phyloP scores from a whole-genome alignment of 2,329 filamentous ascomycete genomes.

The Blumeriella jaapii region DNA sequence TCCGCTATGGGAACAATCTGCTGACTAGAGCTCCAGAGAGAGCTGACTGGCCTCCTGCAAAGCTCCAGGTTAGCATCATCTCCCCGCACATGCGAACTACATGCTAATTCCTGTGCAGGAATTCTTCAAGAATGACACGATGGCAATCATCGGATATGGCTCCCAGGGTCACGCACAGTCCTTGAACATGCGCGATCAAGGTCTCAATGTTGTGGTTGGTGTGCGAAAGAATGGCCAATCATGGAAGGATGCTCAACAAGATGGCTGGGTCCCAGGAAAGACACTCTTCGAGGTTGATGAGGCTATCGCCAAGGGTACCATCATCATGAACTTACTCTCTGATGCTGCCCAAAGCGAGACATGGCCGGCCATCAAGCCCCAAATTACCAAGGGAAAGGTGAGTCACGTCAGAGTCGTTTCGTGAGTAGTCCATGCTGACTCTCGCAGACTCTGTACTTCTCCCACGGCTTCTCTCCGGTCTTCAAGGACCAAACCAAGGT shows the following conservation, averaged over 20 bases:
- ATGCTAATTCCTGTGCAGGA: conserved; percentile 44
- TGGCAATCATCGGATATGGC: conserved; percentile 96
- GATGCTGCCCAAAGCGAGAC: conserved; percentile 98
- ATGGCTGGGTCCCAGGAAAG: conserved; percentile 97
- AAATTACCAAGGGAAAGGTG: conserved; percentile 97
- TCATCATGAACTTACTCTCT: conserved; percentile 98
- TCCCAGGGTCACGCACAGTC: conserved; percentile 98
- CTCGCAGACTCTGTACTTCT: conserved; percentile 92
- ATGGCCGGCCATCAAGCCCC: conserved; percentile 96
- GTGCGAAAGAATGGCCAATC: conserved; percentile 97
- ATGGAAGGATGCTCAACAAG: conserved; percentile 93
- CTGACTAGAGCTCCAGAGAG: conserved; percentile 53
- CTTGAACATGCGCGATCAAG: conserved; percentile 99
- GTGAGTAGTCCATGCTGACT: conserved; percentile 10
- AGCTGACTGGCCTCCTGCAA: conserved; percentile 96
- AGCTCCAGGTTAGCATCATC: conserved; percentile 66
- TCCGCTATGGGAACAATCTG: conserved; percentile 4
- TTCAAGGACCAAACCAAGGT: conserved; percentile 99
- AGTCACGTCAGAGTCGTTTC: conserved; percentile 20
- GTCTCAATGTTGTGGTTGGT: conserved; percentile 96
- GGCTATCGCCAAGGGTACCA: conserved; percentile 84
- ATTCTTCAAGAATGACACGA: conserved; percentile 99
- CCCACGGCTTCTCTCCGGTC: conserved; percentile 98
- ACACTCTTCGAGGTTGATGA: conserved; percentile 98
- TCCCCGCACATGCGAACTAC: conserved; percentile 9